Percentiles rank a stretch among this genome's conserved stretches.
phyloP scores from a whole-genome alignment of 2,329 filamentous ascomycete genomes.

The Periglandula ipomoeae region DNA sequence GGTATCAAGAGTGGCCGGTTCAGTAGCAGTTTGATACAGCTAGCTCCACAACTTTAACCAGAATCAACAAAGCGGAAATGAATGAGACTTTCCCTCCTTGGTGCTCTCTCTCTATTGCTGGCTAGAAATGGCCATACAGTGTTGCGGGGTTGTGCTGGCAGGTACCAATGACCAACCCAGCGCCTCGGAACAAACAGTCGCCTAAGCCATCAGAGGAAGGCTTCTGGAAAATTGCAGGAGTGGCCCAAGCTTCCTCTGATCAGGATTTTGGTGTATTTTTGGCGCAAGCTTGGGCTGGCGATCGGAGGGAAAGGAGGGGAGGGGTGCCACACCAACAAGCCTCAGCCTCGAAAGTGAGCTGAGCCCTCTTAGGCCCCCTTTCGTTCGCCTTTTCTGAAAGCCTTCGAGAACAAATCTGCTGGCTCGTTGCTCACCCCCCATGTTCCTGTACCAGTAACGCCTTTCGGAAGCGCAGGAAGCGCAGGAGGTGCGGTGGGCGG shows the following conservation, averaged over 20 bases:
- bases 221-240: constrained; percentile 5
- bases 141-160: not conserved
- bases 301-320: not conserved
- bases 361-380: not conserved
- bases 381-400: constrained; percentile 12
- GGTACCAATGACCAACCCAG: not conserved
- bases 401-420: constrained; percentile 20
- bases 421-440: not conserved
- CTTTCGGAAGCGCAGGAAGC: too few species aligned
- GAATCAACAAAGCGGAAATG: too few species aligned
- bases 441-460: not conserved
- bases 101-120: too few species aligned
- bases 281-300: not conserved
- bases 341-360: not conserved
- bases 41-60: too few species aligned
- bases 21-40: too few species aligned
- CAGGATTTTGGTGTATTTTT: not conserved
- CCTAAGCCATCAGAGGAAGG: constrained; percentile 1
- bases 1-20: too few species aligned
- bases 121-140: not conserved
- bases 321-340: not conserved
- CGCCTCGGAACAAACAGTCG: not conserved
- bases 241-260: not conserved
- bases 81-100: too few species aligned
- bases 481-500: too few species aligned